Percentiles rank a stretch among this genome's conserved stretches.
These are phyloP conservation scores for Cenchrus americanus DNA, from an alignment of 176 grass and related monocot species.

Conservation along the genomic window DNA sequence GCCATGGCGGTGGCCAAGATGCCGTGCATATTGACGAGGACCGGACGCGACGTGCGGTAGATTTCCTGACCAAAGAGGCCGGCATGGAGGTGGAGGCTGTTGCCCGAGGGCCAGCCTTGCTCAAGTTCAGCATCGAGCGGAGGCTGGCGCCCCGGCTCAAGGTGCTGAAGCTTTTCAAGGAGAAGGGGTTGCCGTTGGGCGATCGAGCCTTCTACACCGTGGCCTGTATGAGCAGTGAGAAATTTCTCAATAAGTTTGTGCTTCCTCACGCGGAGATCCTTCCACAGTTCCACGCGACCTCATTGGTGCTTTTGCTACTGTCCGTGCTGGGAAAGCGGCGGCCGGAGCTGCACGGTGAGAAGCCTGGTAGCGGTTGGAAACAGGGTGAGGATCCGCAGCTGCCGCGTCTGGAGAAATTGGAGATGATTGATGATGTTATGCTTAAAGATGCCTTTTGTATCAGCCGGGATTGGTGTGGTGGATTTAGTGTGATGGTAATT, in stretches of 20 bases:
- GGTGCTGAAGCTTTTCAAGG: conserved; percentile 10
- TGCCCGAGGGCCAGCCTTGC: background rate
- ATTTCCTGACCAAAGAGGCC: conserved; percentile 15
- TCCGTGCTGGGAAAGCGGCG: background rate
- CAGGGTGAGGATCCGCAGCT: background rate
- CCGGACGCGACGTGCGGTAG: background rate
- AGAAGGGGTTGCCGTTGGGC: background rate
- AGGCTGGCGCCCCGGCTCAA: conserved; percentile 21
- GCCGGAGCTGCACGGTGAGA: background rate
- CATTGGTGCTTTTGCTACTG: background rate
- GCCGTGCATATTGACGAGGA: background rate
- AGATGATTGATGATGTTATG: background rate
- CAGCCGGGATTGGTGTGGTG: background rate
- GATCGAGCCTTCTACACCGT: background rate
- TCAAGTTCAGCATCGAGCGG: conserved; percentile 18
- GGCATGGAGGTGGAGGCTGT: background rate
- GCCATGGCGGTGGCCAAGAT: conserved; percentile 17
- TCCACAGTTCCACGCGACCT: background rate
- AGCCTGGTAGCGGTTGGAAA: background rate
- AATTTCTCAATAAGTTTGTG: background rate
- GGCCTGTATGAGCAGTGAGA: background rate
- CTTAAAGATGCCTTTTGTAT: background rate
- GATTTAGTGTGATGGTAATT: background rate
- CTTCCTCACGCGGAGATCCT: background rate
- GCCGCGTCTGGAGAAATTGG: background rate